A percentile compares a stretch with the other conserved stretches of the same genome.
Evolutionary conservation across 2,329 filamentous ascomycete genomes (phyloP).

Genomic region (Arthrinium puccinioides): DNA sequence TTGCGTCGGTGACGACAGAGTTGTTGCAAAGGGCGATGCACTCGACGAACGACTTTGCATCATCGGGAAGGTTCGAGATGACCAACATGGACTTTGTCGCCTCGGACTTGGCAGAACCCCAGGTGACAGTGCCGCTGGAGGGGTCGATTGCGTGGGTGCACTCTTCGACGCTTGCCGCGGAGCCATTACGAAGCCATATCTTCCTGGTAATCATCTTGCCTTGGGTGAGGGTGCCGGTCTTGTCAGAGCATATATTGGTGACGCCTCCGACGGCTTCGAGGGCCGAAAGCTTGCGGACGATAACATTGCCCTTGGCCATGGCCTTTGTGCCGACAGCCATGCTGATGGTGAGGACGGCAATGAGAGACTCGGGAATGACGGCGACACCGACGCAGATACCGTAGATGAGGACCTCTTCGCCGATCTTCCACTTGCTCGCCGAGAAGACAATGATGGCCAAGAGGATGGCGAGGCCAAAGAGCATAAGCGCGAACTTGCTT

Average conservation of each 20-base stretch:
- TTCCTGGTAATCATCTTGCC: slow-evolving; percentile 60
- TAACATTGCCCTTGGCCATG: slow-evolving; percentile 48
- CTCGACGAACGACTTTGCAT: slow-evolving; percentile 40
- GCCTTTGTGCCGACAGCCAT: slow-evolving; percentile 49
- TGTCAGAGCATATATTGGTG: slow-evolving; percentile 66
- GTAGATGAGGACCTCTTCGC: slow-evolving; percentile 50
- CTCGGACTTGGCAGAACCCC: slow-evolving; percentile 27
- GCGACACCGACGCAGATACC: slow-evolving; percentile 42
- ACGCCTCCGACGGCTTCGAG: slow-evolving; percentile 62
- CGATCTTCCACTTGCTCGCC: slow-evolving; percentile 44
- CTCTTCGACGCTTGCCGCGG: slow-evolving; percentile 44
- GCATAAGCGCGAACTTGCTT: slow-evolving; percentile 73
- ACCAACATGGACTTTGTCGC: slow-evolving; percentile 11
- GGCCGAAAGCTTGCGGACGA: slow-evolving; percentile 53
- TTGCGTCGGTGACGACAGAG: slow-evolving; percentile 39
- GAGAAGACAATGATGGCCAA: slow-evolving; percentile 57
- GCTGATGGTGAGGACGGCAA: slow-evolving; percentile 58
- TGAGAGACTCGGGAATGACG: slow-evolving; percentile 48
- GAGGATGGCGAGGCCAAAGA: slow-evolving; percentile 65
- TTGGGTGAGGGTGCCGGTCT: slow-evolving; percentile 61
- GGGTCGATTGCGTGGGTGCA: slow-evolving; percentile 56
- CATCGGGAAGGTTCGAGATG: slow-evolving; percentile 18
- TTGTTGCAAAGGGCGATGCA: slow-evolving; percentile 58
- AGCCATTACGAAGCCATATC: slow-evolving; percentile 50
- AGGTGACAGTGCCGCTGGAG: slow-evolving; percentile 43